Evolutionary conservation across 352 stramenopile genomes (phyloP), one percentile per base, ranked within the genome.

Genomic region (Phytophthora quininea): DNA sequence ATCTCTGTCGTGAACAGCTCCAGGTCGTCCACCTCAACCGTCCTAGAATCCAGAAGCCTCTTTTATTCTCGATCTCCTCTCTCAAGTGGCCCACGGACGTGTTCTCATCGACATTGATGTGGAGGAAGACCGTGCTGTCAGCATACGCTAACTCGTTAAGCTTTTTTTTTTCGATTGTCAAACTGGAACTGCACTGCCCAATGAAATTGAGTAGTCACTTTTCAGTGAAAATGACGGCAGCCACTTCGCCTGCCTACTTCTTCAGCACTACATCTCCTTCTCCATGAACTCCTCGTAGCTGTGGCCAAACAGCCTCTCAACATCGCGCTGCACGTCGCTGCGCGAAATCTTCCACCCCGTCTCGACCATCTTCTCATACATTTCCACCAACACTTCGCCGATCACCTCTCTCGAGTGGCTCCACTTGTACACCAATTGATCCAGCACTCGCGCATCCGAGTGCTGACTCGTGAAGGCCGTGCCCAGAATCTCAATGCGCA

Each of bases 351-450:
- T 83, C 90, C 93, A 98, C 35, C 93, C 94, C 42, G 91, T 94
- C 37, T 74, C 67, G 19, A 82, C 68, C 57, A 97, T 62, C 59
- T 98, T 97, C 19, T 78, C 67, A 73, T 97, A 98, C 84, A 98
- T 93, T 46, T 93, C 76, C 31, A 83, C 74, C 11, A 99, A 62
- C 29, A 97, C 92, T 27, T 91, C 72, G 7, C 82, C 90, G 58
- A 98, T 96, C 14, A 98, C 74, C 27, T 87, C 78, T 47, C 95
- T 77, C 56, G 91, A 98, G 84, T 98, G 96, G 45, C 77, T 78
- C 93, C 94, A 98, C 80, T 98, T 98, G 86, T 98, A 98, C 32
- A 98, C 73, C 8, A 98, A 76, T 73, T 98, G 94, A 71, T 98
- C 94, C 32, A 98, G 72, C 38, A 98, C 96, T 11, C 94, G 75